Evolutionary conservation across 1,284 basidiomycete species (phyloP), one percentile per base, ranked within the genome.

Genomic region (Irpex lacteus): DNA sequence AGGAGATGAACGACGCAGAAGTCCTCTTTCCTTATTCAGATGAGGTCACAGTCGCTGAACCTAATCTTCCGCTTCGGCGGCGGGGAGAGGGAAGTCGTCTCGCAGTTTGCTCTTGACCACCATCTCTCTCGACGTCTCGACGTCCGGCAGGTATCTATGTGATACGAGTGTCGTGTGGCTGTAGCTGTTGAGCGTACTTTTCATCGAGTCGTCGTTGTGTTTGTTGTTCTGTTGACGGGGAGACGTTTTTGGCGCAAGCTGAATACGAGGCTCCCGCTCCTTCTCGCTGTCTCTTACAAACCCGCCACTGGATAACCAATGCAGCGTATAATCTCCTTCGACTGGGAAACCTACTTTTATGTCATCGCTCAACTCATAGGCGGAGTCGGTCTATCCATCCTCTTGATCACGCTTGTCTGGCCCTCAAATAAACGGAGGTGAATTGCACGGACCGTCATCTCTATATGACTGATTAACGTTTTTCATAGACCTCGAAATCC

Each of bases 401-500:
- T 70, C 3, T 61, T 70, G 5, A 15, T 52, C 18, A 68, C 68
- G 2, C 63, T 70, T 63, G 37, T 70, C 6, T 66, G 67, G 64
- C 66, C 67, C 5, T 57, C 62, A 11, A 60, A 38, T 21, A 64
- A 56, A n/a, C 61, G 67, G 38, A 66, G 60, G 68, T 67, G 21
- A 5, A 65, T 65, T 8, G 19, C 21, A 60, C 34, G 18, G 21
- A 38, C 13, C 13, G 7, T 26, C 38, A n/a, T 9, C 13, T 32
- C 26, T 26, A 26, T 26, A 26, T 26, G 26, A 26, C 26, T 26
- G 26, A 26, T 26, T 26, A 26, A 36, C 15, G 15, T 18, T 26
- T 50, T n/a, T 37, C 15, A 40, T 44, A 68, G 67, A 57, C 65
- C 67, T 36, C 65, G 68, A 19, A 70, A 70, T 59, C 68, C 68